phyloP scores from a whole-genome alignment of 805 yeast genomes.

The Candida golubevii region DNA sequence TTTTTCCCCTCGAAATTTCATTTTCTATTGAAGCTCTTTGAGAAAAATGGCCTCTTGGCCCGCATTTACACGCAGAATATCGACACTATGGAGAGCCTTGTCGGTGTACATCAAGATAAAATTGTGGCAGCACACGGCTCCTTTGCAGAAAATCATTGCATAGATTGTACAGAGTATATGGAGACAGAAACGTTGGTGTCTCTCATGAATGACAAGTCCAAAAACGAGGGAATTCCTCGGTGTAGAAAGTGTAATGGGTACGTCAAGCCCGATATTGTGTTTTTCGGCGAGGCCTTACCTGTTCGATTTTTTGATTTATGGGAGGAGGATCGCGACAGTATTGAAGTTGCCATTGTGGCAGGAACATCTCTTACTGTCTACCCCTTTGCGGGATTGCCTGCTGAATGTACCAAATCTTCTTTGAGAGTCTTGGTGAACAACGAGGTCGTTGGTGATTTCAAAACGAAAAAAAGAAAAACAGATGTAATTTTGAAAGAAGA shows the following conservation, averaged over 20 bases:
- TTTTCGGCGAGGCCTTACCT: slow-evolving; percentile 90
- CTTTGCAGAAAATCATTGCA: slow-evolving; percentile 80
- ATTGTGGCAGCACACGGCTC: slow-evolving; percentile 95
- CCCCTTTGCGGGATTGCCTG: slow-evolving; percentile 85
- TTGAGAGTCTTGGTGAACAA: slow-evolving; percentile 67
- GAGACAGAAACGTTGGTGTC: slow-evolving; percentile 41
- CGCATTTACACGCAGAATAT: slow-evolving; percentile 90
- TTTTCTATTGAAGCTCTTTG: slow-evolving; percentile 59
- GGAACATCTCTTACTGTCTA: slow-evolving; percentile 88
- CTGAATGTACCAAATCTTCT: slow-evolving; percentile 47
- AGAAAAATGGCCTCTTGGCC: slow-evolving; percentile 56
- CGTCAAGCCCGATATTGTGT: slow-evolving; percentile 91
- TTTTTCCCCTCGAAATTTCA: slow-evolving; percentile 84
- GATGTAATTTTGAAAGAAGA: slow-evolving; percentile 61
- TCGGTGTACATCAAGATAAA: slow-evolving; percentile 62
- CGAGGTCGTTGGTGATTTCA: slow-evolving; percentile 74
- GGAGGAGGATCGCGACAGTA: slow-evolving; percentile 51
- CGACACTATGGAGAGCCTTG: slow-evolving; percentile 83
- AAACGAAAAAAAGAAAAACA: slow-evolving; percentile 40
- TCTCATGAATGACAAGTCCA: slow-evolving; percentile 28
- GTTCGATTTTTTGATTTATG: slow-evolving; percentile 59
- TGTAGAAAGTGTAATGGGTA: slow-evolving; percentile 69
- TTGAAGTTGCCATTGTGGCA: slow-evolving; percentile 78
- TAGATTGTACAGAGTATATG: slow-evolving; percentile 62
- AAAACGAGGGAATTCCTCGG: slow-evolving; percentile 40